Base-by-base conservation (phyloP, 1,284 basidiomycete species). In the Cryptococcus jaspeensis region DNA sequence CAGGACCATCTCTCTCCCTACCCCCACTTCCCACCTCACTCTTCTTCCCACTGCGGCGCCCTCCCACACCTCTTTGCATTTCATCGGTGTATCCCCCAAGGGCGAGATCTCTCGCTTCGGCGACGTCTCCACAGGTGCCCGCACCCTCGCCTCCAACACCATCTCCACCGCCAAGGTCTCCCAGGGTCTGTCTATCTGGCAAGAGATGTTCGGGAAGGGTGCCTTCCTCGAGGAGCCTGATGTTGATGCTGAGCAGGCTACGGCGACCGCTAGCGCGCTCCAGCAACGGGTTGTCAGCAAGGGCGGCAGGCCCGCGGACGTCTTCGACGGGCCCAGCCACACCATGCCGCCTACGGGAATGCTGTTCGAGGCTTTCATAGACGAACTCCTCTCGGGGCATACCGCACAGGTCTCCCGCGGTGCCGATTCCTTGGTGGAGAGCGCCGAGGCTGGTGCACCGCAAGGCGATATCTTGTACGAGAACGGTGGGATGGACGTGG, bases 291-390 rank as follows among this genome's bases (percentile, higher is more conserved):
- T 51, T 11, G 47, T 47, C 36, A 40, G 36, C 7, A 53, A 53
- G 16, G 47, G 53, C 32, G 73, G 73, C 11, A 59, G 60, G 53
- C 70, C 70, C 8, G 65, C 71, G 11, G 78, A 79, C 55, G 77
- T 87, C 44, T 89, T 92, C 68, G 84, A 87, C 60, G 84, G 82
- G 3, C 87, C 92, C 5, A 84, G 88, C 32, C 88, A 93, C 77
- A 82, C 91, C 48, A 82, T 90, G 66, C 91, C 92, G 15, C 85
- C 91, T 5, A 79, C 93, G 55, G 83, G 86, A 49, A 79, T 81
- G 49, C 75, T 95, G 42, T 94, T 90, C 71, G 86, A 89, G 37
- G 79, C 86, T 16, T 79, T 93, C 64, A 82, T 94, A 67, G 80
- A 82, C 45, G 80, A 83, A 48, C 84, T 91, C 68, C 78, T 94